phyloP scores from a whole-genome alignment of 352 stramenopile genomes.

The Phytopythium litorale region DNA sequence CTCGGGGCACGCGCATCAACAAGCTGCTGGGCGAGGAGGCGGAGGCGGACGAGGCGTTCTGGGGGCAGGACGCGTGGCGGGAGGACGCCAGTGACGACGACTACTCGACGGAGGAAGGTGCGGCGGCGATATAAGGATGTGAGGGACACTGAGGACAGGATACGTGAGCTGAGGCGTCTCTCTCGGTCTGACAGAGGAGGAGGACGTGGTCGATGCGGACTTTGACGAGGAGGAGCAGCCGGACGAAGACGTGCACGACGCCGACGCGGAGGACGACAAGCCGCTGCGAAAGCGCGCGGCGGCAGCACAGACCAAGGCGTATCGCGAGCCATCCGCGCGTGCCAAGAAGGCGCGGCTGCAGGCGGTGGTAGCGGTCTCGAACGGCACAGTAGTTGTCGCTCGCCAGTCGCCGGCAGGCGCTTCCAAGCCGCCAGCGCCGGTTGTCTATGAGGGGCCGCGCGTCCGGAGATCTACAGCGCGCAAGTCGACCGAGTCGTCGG shows the following conservation, averaged over 20 bases:
- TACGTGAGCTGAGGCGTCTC: conserved; percentile 1
- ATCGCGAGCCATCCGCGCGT: conserved; percentile 21
- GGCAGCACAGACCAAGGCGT: conserved; percentile 14
- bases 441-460: conserved; percentile 35
- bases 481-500: conserved; percentile 57
- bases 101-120: conserved; percentile 87
- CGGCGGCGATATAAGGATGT: neutral
- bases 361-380: conserved; percentile 7
- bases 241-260: conserved; percentile 76
- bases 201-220: conserved; percentile 86
- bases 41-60: conserved; percentile 87
- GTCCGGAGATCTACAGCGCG: conserved; percentile 55
- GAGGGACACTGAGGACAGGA: neutral
- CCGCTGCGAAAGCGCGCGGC: conserved; percentile 23
- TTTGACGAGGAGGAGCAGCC: conserved; percentile 84
- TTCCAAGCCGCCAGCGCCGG: conserved; percentile 1
- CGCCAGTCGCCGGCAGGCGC: no score
- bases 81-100: conserved; percentile 84
- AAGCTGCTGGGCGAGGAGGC: conserved; percentile 85
- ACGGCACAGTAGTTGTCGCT: conserved; percentile 18
- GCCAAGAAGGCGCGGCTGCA: conserved; percentile 8
- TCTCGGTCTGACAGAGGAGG: conserved; percentile 58
- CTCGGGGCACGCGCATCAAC: conserved; percentile 71
- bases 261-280: conserved; percentile 41
- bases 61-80: conserved; percentile 80